Percentiles rank a stretch among this genome's conserved stretches.
phyloP scores from a whole-genome alignment of 805 yeast species.

The Metschnikowia borealis region DNA sequence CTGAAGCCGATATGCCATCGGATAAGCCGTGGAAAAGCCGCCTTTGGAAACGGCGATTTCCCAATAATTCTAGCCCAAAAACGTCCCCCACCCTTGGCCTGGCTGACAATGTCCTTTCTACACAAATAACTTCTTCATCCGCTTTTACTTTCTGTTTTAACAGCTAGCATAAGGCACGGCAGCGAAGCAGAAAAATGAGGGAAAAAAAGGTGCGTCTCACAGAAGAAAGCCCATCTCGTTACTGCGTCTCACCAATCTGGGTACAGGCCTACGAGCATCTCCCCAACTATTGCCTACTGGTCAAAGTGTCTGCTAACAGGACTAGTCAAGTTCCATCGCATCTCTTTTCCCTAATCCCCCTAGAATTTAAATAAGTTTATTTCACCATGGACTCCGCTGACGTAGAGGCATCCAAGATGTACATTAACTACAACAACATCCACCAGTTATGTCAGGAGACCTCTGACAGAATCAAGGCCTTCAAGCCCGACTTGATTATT shows the following conservation, averaged over 20 bases:
- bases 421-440: constrained; percentile 73
- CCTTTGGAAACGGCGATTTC: not conserved
- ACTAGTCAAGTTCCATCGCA: not conserved
- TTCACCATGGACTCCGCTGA: constrained; percentile 18
- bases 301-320: not conserved
- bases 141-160: not conserved
- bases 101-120: not conserved
- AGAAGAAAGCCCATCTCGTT: constrained; percentile 3
- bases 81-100: not conserved
- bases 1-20: not conserved
- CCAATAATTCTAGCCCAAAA: not conserved
- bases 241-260: constrained; percentile 2
- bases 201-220: not conserved
- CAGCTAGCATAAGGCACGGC: not conserved
- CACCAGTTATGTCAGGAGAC: constrained; percentile 78
- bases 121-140: not conserved
- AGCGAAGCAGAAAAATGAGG: not conserved
- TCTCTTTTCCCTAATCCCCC: not conserved
- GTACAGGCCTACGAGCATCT: constrained; percentile 6
- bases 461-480: constrained; percentile 47
- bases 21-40: not conserved
- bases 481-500: constrained; percentile 51
- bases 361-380: not conserved
- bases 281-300: not conserved
- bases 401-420: constrained; percentile 27